phyloP scores from a whole-genome alignment of 768 basidiomycete genomes.

The Panus rudis region DNA sequence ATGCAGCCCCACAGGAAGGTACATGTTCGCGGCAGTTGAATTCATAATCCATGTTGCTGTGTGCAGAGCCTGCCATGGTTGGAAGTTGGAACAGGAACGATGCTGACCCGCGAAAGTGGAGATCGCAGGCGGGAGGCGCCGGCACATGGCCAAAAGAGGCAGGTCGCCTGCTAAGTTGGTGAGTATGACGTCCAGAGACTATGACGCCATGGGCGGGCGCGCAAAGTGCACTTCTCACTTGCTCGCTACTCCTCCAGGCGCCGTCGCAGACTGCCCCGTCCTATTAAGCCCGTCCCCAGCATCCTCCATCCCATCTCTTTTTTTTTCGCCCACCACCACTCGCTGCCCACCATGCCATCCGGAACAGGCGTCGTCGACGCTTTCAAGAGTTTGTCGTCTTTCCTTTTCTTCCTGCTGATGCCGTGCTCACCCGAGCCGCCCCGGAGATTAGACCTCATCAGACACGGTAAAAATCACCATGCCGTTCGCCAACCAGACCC shows the following conservation, averaged over 20 bases:
- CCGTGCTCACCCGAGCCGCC: too few relatives aligned
- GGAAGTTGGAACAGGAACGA: too few relatives aligned
- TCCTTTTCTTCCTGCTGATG: too few relatives aligned
- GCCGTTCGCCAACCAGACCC: slow-evolving; percentile 15
- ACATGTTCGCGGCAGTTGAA: too few relatives aligned
- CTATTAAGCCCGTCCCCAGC: slow-evolving; percentile 1
- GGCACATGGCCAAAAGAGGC: too few relatives aligned
- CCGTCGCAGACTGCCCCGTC: not conserved
- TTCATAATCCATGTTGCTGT: too few relatives aligned
- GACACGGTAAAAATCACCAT: slow-evolving; percentile 44
- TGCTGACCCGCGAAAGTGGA: too few relatives aligned
- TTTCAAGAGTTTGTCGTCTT: slow-evolving; percentile 68
- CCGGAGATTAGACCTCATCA: slow-evolving; percentile 49
- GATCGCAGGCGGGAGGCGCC: too few relatives aligned
- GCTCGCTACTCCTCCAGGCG: not conserved
- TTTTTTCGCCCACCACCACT: slow-evolving; percentile 1
- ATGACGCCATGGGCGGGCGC: not conserved
- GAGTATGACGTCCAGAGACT: too few relatives aligned
- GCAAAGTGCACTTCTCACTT: not conserved
- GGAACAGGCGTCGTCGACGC: slow-evolving; percentile 67
- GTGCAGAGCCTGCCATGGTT: too few relatives aligned
- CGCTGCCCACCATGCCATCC: slow-evolving; percentile 43
- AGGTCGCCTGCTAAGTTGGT: too few relatives aligned
- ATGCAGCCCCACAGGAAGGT: too few relatives aligned
- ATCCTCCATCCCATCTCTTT: slow-evolving; percentile 4